A percentile compares a stretch with the other conserved stretches of the same genome.
phyloP scores from a whole-genome alignment of 257 asterid species.

The Petunia axillaris region DNA sequence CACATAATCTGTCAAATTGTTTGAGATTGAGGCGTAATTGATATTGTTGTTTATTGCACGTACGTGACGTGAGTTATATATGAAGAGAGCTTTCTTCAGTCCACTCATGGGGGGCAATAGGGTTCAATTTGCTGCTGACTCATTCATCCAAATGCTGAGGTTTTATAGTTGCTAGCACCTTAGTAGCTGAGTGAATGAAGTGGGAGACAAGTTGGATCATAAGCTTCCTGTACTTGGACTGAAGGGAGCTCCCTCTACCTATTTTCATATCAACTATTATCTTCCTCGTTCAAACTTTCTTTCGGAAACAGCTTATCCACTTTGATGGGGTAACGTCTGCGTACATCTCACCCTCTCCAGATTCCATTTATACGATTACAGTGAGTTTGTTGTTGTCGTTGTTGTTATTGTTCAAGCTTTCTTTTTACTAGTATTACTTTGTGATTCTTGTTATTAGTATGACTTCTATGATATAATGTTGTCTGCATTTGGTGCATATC shows the following conservation, averaged over 20 bases:
- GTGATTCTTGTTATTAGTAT: too few relatives aligned
- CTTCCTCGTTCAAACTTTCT: too few relatives aligned
- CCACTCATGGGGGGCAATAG: slow-evolving; percentile 66
- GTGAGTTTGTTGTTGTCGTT: too few relatives aligned
- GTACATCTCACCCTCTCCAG: too few relatives aligned
- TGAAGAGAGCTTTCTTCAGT: slow-evolving; percentile 95
- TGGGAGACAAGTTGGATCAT: slow-evolving; percentile 81
- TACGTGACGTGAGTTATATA: not conserved
- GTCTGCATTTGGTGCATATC: not conserved
- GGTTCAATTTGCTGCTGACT: slow-evolving; percentile 95
- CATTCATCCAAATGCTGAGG: slow-evolving; percentile 92
- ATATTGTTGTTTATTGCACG: not conserved
- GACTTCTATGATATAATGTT: too few relatives aligned
- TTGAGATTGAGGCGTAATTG: not conserved
- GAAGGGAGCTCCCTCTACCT: slow-evolving; percentile 99
- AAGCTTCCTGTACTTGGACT: slow-evolving; percentile 91
- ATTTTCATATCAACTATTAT: not conserved
- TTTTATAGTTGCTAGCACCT: slow-evolving; percentile 28
- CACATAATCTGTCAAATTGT: not conserved
- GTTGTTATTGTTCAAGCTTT: too few relatives aligned
- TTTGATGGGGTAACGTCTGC: too few relatives aligned
- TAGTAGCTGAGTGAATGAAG: slow-evolving; percentile 79
- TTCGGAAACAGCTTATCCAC: too few relatives aligned
- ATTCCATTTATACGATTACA: too few relatives aligned
- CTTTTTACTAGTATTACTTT: too few relatives aligned